Base-by-base conservation (phyloP, 2,329 filamentous ascomycete species). In the Neonectria magnoliae region DNA sequence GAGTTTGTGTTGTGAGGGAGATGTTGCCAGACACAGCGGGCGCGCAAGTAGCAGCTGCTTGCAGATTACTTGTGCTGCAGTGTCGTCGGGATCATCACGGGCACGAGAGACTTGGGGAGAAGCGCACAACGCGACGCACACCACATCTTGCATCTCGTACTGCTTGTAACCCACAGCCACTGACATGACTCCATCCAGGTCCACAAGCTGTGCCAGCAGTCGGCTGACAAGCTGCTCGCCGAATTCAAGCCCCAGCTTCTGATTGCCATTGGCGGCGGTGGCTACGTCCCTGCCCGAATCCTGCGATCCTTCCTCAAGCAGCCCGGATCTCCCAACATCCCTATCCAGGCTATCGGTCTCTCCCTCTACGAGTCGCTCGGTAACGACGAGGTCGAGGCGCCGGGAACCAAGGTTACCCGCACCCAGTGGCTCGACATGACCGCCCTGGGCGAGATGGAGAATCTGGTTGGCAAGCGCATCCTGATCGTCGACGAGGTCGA, bases 351-450 rank as follows among this genome's bases (percentile, higher is more conserved):
- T 70, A 99, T 99, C 80, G 96, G 96, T 53, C 91, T 99, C 69
- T 98, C 95, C 22, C 90, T 99, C 60, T 99, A 99, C 85, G 96
- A 99, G 83, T 87, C 90, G 68, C 91, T 98, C 52, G 85, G 87
- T 63, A 82, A 84, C 62, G 79, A 81, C 55, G 83, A 82, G 64
- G 81, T 82, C 64, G 96, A 99, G 82, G 83, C 86, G 68, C 91
- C 73, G 47, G 95, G 95, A 71, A 98, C 93, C 71, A 96, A 97
- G 83, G 96, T 99, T 73, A 98, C 93, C 45, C 92, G 96, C 73
- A 98, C 96, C 42, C 96, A 99, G 87, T 99, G 96, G 96, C 90
- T 99, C 62, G 96, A 99, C 80, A 84, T 99, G 66, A 92, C 87
- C 69, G 91, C 91, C 52, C 87, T 97, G 51, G 86, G 88, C 70